Base-by-base conservation (phyloP, 768 basidiomycete genomes). In the Agaricus blazei region DNA sequence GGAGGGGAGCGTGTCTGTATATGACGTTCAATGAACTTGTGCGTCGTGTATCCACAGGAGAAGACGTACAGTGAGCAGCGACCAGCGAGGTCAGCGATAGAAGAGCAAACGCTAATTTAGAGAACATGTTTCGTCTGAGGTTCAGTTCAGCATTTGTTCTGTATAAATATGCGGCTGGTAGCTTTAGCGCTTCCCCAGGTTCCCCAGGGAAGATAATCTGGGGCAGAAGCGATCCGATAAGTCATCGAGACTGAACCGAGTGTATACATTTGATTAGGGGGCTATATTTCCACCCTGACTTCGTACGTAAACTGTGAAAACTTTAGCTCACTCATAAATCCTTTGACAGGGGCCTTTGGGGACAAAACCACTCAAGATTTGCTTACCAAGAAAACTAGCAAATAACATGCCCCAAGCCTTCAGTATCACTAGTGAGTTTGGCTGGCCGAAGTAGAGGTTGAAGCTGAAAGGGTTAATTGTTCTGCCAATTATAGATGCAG, bases 1-100 rank as follows among this genome's bases (percentile, higher is more conserved):
- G 15, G 72, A 70, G 3, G 75, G 73, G 65, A 77, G 75, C 9
- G 75, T 78, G 65, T 78, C 23, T 45, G 14, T 41, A 19, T 19
- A 15, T 14, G 44, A 45, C 1, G 5, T 11, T 19, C 2, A 43
- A 7, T 43, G 41, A 43, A 43, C 24, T n/a, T 14, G 41, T 3
- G 41, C 24, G n/a, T 43, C 24, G n/a, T 43, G n/a, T 12, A n/a
- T 28, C 67, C 67, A 70, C 59, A 68, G 68, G 27, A 63, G 52
- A 28, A 63, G 59, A 27, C 59, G 65, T 23, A 63, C 47, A 27
- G 58, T 57, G 26, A 61, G 60, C 45, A 67, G 51, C 4, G 65
- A 66, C 34, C 65, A 55, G 63, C 49, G 19, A 63, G 31, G 37
- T 65, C 40, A 19, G 12, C n/a, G n/a, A 5, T 41, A 41, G 12